phyloP scores from a whole-genome alignment of 2,329 filamentous ascomycete genomes.

The Pseudogymnoascus sp. region DNA sequence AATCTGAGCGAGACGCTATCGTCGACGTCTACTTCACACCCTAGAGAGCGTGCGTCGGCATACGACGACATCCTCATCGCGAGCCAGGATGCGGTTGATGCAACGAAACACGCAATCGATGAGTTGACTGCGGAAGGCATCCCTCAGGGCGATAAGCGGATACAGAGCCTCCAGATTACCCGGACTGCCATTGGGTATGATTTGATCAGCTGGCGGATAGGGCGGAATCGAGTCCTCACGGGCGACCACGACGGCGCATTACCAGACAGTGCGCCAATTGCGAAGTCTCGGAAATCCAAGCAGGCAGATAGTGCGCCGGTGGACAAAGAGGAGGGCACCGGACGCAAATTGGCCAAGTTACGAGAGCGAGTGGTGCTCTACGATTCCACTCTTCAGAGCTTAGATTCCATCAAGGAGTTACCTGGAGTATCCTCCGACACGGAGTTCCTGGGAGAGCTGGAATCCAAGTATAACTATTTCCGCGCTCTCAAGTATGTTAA shows the following conservation, averaged over 20 bases:
- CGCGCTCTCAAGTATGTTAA: conserved; percentile 68
- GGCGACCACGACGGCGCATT: conserved; percentile 72
- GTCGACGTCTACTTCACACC: conserved; percentile 37
- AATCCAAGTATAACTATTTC: conserved; percentile 75
- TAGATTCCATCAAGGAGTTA: conserved; percentile 83
- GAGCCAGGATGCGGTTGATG: conserved; percentile 89
- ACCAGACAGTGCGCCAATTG: conserved; percentile 40
- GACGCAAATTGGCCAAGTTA: conserved; percentile 69
- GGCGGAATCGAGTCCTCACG: conserved; percentile 81
- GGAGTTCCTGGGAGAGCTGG: conserved; percentile 67
- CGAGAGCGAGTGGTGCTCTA: conserved; percentile 86
- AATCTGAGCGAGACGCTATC: conserved; percentile 42
- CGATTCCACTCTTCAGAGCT: conserved; percentile 81
- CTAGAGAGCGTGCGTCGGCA: conserved; percentile 67
- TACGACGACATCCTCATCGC: conserved; percentile 88
- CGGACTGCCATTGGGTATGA: conserved; percentile 90
- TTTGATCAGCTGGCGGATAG: conserved; percentile 89
- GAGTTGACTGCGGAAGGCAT: conserved; percentile 79
- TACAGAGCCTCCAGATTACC: conserved; percentile 90
- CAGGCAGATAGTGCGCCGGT: conserved; percentile 43
- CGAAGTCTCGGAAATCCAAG: conserved; percentile 42
- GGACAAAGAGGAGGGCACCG: conserved; percentile 56
- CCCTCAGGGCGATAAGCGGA: conserved; percentile 71
- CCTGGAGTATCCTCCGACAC: conserved; percentile 83
- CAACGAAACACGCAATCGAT: conserved; percentile 86